A percentile compares a stretch with the other conserved stretches of the same genome.
Conservation (phyloP, 73 alveolate genomes). For the Blepharisma japonicum region DNA sequence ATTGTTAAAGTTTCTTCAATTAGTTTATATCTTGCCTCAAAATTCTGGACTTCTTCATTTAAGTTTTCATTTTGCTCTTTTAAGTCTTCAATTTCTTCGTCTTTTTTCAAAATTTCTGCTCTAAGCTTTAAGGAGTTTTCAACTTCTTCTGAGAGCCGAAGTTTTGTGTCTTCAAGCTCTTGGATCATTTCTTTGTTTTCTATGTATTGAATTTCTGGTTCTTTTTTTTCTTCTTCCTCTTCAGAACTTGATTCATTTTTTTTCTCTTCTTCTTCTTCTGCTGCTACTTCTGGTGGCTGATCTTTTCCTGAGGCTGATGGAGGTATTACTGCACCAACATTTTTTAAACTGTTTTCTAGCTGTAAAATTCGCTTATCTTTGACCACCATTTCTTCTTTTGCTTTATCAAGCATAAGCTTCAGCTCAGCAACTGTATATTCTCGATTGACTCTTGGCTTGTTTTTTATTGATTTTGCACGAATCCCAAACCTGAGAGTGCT, state of each 20-base stretch:
- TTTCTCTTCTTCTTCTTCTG: slow-evolving; percentile 46
- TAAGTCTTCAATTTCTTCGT: slow-evolving; percentile 68
- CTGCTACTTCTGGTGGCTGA: slow-evolving; percentile 38
- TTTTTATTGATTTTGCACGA: slow-evolving; percentile 96
- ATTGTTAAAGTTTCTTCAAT: slow-evolving; percentile 24
- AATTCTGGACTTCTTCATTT: slow-evolving; percentile 59
- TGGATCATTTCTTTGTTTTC: slow-evolving; percentile 77
- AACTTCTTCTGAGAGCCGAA: slow-evolving; percentile 68
- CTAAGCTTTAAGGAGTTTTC: slow-evolving; percentile 66
- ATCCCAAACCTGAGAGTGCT: slow-evolving; percentile 94
- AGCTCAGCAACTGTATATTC: slow-evolving; percentile 95
- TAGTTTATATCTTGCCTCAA: slow-evolving; percentile 58
- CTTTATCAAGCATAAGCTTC: slow-evolving; percentile 72
- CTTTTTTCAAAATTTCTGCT: slow-evolving; percentile 58
- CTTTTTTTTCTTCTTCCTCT: slow-evolving; percentile 69
- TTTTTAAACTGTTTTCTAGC: slow-evolving; percentile 55
- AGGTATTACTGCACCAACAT: slow-evolving; percentile 59
- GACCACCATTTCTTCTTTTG: slow-evolving; percentile 77
- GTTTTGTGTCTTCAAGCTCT: slow-evolving; percentile 80
- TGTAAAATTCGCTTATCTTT: slow-evolving; percentile 74
- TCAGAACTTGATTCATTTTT: slow-evolving; percentile 64
- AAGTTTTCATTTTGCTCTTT: slow-evolving; percentile 86
- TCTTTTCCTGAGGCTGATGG: slow-evolving; percentile 47
- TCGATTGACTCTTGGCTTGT: slow-evolving; percentile 93
- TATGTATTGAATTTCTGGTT: slow-evolving; percentile 67